phyloP scores from a whole-genome alignment of 768 basidiomycete genomes.

The Calocybe gangraenosa region DNA sequence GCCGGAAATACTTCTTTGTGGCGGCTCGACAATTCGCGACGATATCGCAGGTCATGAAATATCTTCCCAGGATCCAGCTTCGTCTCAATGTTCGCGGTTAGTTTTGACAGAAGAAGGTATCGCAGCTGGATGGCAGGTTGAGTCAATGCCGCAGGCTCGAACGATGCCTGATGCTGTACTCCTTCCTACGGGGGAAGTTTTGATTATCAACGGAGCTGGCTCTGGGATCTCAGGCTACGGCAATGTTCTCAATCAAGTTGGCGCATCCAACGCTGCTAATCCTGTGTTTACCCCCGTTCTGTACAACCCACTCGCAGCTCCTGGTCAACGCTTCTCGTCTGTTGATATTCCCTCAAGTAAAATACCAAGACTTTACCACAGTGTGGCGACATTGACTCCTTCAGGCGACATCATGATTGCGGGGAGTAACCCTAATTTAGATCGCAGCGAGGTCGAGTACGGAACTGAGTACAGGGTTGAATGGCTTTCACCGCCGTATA shows the following conservation, averaged over 20 bases:
- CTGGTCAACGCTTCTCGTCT: conserved; percentile 54
- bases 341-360: conserved; percentile 56
- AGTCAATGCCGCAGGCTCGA: conserved; percentile 70
- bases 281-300: conserved; percentile 66
- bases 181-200: conserved; percentile 68
- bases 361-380: conserved; percentile 79
- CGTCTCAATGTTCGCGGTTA: conserved; percentile 69
- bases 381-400: conserved; percentile 77
- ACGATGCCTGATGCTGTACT: conserved; percentile 80
- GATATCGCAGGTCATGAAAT: conserved; percentile 53
- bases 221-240: conserved; percentile 77
- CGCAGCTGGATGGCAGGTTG: conserved; percentile 65
- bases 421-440: conserved; percentile 81
- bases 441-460: conserved; percentile 67
- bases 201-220: conserved; percentile 74
- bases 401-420: conserved; percentile 71
- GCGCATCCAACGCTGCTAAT: conserved; percentile 73
- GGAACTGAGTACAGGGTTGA: conserved; percentile 90
- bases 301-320: conserved; percentile 55
- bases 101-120: conserved; percentile 63
- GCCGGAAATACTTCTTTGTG: conserved; percentile 72
- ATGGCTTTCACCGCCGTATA: conserved; percentile 81
- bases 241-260: conserved; percentile 66
- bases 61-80: conserved; percentile 70
- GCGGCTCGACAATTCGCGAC: conserved; percentile 69